Base-by-base conservation (phyloP, 2,329 filamentous ascomycete genomes). In the Monosporascus sp. region DNA sequence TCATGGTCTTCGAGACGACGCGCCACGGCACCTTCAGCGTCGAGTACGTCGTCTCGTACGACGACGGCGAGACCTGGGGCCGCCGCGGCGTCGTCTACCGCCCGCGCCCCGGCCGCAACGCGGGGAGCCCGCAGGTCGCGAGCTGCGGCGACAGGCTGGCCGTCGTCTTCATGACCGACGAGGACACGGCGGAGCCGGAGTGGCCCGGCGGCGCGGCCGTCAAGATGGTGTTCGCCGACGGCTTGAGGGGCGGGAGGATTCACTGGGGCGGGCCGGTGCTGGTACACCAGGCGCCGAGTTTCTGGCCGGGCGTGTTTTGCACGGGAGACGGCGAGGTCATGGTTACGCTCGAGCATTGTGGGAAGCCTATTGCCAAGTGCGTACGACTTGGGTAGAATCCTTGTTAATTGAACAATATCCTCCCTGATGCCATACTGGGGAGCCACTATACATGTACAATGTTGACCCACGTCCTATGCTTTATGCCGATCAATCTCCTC, bases 1-100 rank as follows among this genome's bases (percentile, higher is more conserved):
- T 77, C 22, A 73, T 78, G 65, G 72, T 76, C 14, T 73, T 77
- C 52, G 74, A 77, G 64, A 77, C 74, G 15, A 77, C 73, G 7
- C 55, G 73, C 2, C 67, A 66, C 37, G 64, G 68, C 14, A 64
- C 63, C 1, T 77, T 76, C 56, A 74, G 69, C 48, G 59, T 77
- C 47, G 74, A 78, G 59, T 74, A 74, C 28, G 68, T 72, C 1
- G 60, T 77, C 35, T 76, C 73, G 14, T 76, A 73, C 53, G 74
- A 77, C 54, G 71, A 72, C 28, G 74, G 74, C 5, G 51, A 55
- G 5, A 72, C 60, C 35, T 78, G 74, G 71, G 66, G 64, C 6
- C 58, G 64, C 51, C 65, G 75, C 2, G 73, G 74, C 50, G 65
- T 70, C 15, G 73, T 76, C 7, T 76, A 72, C 54, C 63, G 67